Conservation (phyloP, 73 alveolate species). For the Paramecium bursaria region DNA sequence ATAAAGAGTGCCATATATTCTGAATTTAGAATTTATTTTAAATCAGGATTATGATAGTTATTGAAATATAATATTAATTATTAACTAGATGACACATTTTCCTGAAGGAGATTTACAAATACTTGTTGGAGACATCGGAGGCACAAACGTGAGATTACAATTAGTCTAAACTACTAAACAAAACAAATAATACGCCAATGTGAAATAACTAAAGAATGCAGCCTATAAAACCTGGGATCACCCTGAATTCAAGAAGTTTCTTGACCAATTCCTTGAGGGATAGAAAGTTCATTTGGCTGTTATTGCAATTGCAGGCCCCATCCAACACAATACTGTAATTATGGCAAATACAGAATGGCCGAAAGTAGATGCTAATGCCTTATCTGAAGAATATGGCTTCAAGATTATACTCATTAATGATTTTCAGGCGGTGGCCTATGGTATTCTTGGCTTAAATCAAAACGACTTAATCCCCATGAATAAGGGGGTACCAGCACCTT, state of each 20-base stretch:
- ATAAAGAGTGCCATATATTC: too few species aligned
- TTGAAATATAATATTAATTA: too few species aligned
- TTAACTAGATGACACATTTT: too few species aligned
- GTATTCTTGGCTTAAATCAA: slow-evolving; percentile 29
- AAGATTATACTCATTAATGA: slow-evolving; percentile 55
- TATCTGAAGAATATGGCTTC: slow-evolving; percentile 15
- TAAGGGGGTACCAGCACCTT: slow-evolving; percentile 13
- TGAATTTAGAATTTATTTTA: too few species aligned
- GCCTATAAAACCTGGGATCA: slow-evolving; percentile 19
- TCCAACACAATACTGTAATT: slow-evolving; percentile 24
- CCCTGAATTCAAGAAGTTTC: slow-evolving; percentile 34
- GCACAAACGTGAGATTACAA: slow-evolving; percentile 55
- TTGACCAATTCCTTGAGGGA: slow-evolving; percentile 58
- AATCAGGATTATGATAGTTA: too few species aligned
- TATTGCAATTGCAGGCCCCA: slow-evolving; percentile 65
- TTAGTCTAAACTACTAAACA: slow-evolving; percentile 17
- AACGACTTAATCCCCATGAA: slow-evolving; percentile 41
- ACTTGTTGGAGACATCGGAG: slow-evolving; percentile 65
- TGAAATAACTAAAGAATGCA: background rate
- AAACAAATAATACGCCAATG: background rate
- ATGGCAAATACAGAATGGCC: slow-evolving; percentile 71
- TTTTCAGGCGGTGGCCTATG: slow-evolving; percentile 67
- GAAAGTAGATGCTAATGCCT: slow-evolving; percentile 59
- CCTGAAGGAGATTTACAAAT: too few species aligned
- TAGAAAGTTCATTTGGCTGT: background rate